These are phyloP conservation scores for Naganishia albida DNA, from an alignment of 1,284 basidiomycete genomes.

Conservation along the genomic window DNA sequence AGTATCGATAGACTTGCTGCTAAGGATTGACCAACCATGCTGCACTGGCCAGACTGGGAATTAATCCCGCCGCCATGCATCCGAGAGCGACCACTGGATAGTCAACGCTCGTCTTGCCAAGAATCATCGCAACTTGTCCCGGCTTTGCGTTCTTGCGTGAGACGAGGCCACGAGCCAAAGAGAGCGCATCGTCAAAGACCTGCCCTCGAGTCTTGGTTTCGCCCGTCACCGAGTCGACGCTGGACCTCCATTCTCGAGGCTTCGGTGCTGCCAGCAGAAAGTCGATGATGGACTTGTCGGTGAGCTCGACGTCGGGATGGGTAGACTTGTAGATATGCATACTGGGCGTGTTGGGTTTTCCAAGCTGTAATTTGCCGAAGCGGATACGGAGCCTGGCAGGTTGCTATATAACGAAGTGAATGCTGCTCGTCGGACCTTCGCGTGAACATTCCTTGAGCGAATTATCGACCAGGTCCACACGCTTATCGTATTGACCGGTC, in stretches of 20 bases:
- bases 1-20: too few relatives aligned
- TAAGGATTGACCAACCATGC: conserved; percentile 35
- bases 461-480: not conserved
- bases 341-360: not conserved
- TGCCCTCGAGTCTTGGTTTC: conserved; percentile 62
- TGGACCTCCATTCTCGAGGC: conserved; percentile 57
- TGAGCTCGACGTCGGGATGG: conserved; percentile 40
- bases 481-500: conserved; percentile 16
- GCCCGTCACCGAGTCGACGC: conserved; percentile 67
- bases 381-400: too few relatives aligned
- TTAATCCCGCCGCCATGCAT: conserved; percentile 48
- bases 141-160: conserved; percentile 33
- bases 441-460: not conserved
- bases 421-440: too few relatives aligned
- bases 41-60: conserved; percentile 48
- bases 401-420: conserved; percentile 1
- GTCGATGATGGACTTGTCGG: conserved; percentile 41
- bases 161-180: conserved; percentile 61
- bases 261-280: conserved; percentile 39
- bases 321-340: conserved; percentile 41
- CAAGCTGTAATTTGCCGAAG: too few relatives aligned
- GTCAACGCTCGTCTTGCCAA: conserved; percentile 49
- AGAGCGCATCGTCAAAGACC: conserved; percentile 61
- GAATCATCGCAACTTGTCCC: conserved; percentile 15
- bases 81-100: conserved; percentile 69